phyloP scores from a whole-genome alignment of 108 stramenopile genomes.

The Pseudonitzschia pungens region DNA sequence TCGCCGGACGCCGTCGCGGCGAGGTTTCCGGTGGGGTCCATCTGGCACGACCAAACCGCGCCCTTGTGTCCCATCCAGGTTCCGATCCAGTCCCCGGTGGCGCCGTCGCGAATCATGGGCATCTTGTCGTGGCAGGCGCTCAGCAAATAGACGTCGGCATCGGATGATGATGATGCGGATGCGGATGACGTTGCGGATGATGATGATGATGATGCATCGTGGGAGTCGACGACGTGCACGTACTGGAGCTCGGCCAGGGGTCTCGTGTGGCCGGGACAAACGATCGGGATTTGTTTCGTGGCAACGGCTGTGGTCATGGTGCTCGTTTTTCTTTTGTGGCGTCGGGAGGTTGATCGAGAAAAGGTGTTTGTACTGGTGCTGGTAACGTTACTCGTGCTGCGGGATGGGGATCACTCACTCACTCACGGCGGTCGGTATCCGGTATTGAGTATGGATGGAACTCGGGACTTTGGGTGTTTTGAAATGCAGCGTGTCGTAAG shows the following conservation, averaged over 20 bases:
- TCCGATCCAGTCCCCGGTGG: slow-evolving; percentile 99
- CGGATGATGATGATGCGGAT: background rate
- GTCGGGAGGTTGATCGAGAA: too few species aligned
- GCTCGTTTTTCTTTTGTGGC: background rate
- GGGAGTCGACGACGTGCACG: slow-evolving; percentile 45
- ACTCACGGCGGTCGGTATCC: too few species aligned
- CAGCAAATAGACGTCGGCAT: slow-evolving; percentile 58
- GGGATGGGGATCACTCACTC: too few species aligned
- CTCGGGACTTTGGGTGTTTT: too few species aligned
- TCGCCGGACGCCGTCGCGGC: slow-evolving; percentile 92
- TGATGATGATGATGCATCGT: too few species aligned
- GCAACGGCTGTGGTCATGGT: slow-evolving; percentile 11
- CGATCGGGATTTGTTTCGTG: slow-evolving; percentile 82
- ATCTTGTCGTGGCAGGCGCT: slow-evolving; percentile 86
- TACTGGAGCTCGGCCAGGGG: slow-evolving; percentile 90
- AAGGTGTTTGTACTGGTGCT: too few species aligned
- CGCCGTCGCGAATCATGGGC: slow-evolving; percentile 96
- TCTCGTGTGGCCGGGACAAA: slow-evolving; percentile 93
- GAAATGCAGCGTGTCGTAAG: too few species aligned
- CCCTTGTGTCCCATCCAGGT: slow-evolving; percentile 98
- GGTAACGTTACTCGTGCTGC: too few species aligned
- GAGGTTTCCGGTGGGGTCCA: slow-evolving; percentile 82
- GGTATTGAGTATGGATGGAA: too few species aligned
- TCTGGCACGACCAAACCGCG: slow-evolving; percentile 96
- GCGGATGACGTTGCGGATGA: background rate